Evolutionary conservation across 768 basidiomycete species (phyloP), one percentile per base, ranked within the genome.

Genomic region (Boletus vinaceobasis): DNA sequence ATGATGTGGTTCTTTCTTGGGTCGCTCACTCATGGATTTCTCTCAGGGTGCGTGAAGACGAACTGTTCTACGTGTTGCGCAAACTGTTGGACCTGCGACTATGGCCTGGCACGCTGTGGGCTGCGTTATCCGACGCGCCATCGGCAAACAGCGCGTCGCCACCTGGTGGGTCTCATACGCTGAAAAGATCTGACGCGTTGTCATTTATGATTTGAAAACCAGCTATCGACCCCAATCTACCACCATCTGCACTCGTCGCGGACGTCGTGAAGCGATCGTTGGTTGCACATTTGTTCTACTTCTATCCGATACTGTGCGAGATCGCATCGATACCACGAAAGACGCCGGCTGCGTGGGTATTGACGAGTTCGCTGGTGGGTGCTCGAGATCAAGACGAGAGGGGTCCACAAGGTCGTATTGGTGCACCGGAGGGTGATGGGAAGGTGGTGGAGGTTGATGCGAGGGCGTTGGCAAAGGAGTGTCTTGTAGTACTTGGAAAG

Each of bases 241-340:
- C 77, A 1, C 80, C 86, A 0, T 73, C 81, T 13, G 73, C 74
- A 13, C 74, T 90, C 4, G 77, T 95, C 21, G 76, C 85, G 0
- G 85, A 92, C 55, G 82, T 87, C 1, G 82, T 88, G 13, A 83
- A 82, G 60, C 83, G 89, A 1, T 94, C 94, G 2, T 69, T 83
- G 0, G 78, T 84, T 15, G 93, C 88, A 0, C 94, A 96, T 63
- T 73, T 98, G 11, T 96, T 96, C 78, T 86, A 93, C 65, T 86
- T 96, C 54, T 95, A 95, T 64, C 74, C 83, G 0, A 72, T 89
- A 2, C 69, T 97, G 5, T 88, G 88, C 60, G 86, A 93, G 62
- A 86, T 96, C 44, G 86, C 82, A 8, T 84, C 91, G 2, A 80
- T 87, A 52, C 83, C 88, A 0, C 76, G 85, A 29, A 82, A 79